Conservation (phyloP, 1,284 basidiomycete species). For the Ustilago shanxiensis region DNA sequence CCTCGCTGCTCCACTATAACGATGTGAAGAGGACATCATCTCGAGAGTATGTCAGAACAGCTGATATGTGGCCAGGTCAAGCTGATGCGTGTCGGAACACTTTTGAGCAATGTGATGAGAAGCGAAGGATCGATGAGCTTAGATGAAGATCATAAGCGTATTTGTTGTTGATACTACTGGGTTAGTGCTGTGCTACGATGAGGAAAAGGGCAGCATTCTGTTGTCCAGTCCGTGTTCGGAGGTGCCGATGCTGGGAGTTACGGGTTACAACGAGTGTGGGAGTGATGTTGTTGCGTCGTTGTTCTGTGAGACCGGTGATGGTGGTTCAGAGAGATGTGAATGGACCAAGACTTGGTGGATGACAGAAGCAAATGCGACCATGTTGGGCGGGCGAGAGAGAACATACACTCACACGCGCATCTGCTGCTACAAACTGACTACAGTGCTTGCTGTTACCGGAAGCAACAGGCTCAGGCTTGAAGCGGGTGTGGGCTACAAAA, state of each 20-base stretch:
- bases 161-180: neutral
- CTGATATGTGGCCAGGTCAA: neutral
- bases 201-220: constrained; percentile 16
- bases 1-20: constrained; percentile 31
- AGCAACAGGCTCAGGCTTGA: neutral
- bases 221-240: neutral
- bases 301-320: too few species aligned
- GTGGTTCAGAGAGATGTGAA: neutral
- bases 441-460: neutral
- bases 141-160: neutral
- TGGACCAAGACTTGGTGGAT: neutral
- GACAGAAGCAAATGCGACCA: neutral
- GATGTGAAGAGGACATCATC: constrained; percentile 30
- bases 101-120: neutral
- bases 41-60: neutral
- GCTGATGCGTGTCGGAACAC: neutral
- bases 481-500: neutral
- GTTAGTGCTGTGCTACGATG: constrained; percentile 10
- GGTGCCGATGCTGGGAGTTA: neutral
- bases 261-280: neutral
- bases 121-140: neutral
- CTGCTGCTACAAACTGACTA: too few species aligned
- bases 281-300: neutral
- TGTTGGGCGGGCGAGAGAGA: neutral
- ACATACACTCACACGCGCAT: neutral